Base-by-base conservation (phyloP, 352 stramenopile genomes). In the Globisporangium sylvaticum region DNA sequence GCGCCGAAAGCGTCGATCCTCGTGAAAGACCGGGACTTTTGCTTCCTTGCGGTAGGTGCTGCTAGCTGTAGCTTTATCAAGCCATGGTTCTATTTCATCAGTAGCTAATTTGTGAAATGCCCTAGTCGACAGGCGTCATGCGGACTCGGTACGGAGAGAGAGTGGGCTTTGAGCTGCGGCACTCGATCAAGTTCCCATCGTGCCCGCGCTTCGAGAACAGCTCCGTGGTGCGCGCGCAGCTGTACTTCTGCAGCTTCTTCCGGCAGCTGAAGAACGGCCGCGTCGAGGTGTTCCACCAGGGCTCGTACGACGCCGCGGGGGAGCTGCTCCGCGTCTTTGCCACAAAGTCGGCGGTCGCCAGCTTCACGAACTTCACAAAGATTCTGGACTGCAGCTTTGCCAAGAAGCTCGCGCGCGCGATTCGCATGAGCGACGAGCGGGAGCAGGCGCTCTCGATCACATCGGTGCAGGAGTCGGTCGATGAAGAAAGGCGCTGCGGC, bases 221-320 rank as follows among this genome's bases (percentile, higher is more conserved):
- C 56, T 79, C 80, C 25, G 77, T 90, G 5, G 75, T 90, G n/a
- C 74, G 84, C 39, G 83, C 72, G 18, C 80, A 90, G 68, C 70
- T 91, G 63, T 87, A 81, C 63, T 75, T 81, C 58, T 90, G 82
- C 64, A 88, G 72, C 29, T 84, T 92, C 61, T 92, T 90, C 60
- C 70, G 82, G 24, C 81, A 90, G 65, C 69, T 89, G 50, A 74
- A 69, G 5, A 76, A 78, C 58, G 79, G 77, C 4, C 70, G 70
- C 32, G 79, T 92, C 31, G 77, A 89, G 54, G 78, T 92, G 25
- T 92, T 87, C 56, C 84, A 90, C 65, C 75, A 87, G 55, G 78
- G 70, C 1, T 82, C 77, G 29, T 90, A 87, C 59, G 70, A 89
- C 64, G 75, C 73, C 0, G 80, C 76, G 15, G 81, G 81, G 4